A percentile compares a stretch with the other conserved stretches of the same genome.
These are phyloP conservation scores for Waltergamsia citrina DNA, from an alignment of 2,329 filamentous ascomycete species.

Conservation along the genomic window DNA sequence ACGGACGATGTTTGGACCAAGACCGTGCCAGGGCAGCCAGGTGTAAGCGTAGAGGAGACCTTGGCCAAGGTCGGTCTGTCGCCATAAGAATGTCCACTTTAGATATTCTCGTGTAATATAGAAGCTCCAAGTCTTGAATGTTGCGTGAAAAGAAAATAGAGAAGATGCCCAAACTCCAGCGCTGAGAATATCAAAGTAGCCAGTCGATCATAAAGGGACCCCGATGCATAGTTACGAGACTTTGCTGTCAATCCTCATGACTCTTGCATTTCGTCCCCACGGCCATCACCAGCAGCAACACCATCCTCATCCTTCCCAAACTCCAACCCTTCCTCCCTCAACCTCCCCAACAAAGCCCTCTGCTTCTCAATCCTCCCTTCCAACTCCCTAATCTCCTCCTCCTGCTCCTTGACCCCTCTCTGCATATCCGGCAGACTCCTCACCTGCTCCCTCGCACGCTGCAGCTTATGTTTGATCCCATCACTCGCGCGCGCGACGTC, in stretches of 20 bases:
- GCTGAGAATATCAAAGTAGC: background rate
- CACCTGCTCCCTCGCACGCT: slow-evolving; percentile 62
- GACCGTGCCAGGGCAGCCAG: slow-evolving; percentile 54
- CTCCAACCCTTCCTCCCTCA: slow-evolving; percentile 40
- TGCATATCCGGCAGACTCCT: slow-evolving; percentile 61
- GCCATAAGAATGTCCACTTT: no score
- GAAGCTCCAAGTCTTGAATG: background rate
- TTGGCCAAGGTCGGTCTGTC: slow-evolving; percentile 40
- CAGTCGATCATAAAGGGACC: background rate
- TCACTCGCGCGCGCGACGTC: slow-evolving; percentile 73
- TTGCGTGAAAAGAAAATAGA: background rate
- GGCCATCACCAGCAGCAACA: background rate
- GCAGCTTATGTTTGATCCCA: slow-evolving; percentile 72
- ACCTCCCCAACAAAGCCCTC: slow-evolving; percentile 42
- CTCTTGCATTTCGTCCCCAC: slow-evolving; percentile 30
- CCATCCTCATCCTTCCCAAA: slow-evolving; percentile 14
- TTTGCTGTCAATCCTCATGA: slow-evolving; percentile 22
- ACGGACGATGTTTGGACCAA: slow-evolving; percentile 58
- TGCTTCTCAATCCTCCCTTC: slow-evolving; percentile 56
- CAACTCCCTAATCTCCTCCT: slow-evolving; percentile 58
- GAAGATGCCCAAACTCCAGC: background rate
- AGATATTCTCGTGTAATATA: slow-evolving; percentile 1
- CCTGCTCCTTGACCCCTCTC: slow-evolving; percentile 57
- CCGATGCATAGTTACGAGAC: background rate
- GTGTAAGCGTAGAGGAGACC: slow-evolving; percentile 55